Percentiles rank a stretch among this genome's conserved stretches.
phyloP scores from a whole-genome alignment of 2,329 filamentous ascomycete genomes.

The Pyrenophora seminiperda region DNA sequence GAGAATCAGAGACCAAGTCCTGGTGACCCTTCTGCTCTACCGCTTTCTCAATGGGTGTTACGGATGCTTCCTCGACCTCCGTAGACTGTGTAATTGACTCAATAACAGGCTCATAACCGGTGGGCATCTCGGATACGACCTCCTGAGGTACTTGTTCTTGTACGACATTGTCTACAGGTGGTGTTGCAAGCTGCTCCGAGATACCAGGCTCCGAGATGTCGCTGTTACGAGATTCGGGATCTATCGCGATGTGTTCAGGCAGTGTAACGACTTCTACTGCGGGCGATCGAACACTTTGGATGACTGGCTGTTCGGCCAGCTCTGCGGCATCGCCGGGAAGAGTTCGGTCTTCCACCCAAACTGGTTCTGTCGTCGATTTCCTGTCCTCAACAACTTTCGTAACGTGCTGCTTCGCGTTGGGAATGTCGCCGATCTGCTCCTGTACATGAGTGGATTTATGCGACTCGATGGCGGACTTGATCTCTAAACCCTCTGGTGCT shows the following conservation, averaged over 20 bases:
- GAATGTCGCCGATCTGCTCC: not conserved
- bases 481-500: not conserved
- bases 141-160: not conserved
- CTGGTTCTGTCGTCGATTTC: not conserved
- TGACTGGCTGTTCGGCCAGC: not conserved
- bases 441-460: not conserved
- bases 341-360: not conserved
- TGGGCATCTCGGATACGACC: not conserved
- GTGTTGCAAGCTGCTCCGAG: not conserved
- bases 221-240: not conserved
- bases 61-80: constrained; percentile 8
- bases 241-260: not conserved
- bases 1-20: no score
- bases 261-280: not conserved
- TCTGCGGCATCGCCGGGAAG: not conserved
- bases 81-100: not conserved
- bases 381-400: not conserved
- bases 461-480: not conserved
- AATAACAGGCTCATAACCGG: not conserved
- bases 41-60: not conserved
- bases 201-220: not conserved
- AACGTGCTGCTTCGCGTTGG: not conserved
- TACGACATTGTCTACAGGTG: not conserved
- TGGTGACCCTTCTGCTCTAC: no score
- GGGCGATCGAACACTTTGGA: not conserved